A percentile compares a stretch with the other conserved stretches of the same genome.
These are phyloP conservation scores for Lachnellula cervina DNA, from an alignment of 2,329 filamentous ascomycete genomes.

Conservation along the genomic window DNA sequence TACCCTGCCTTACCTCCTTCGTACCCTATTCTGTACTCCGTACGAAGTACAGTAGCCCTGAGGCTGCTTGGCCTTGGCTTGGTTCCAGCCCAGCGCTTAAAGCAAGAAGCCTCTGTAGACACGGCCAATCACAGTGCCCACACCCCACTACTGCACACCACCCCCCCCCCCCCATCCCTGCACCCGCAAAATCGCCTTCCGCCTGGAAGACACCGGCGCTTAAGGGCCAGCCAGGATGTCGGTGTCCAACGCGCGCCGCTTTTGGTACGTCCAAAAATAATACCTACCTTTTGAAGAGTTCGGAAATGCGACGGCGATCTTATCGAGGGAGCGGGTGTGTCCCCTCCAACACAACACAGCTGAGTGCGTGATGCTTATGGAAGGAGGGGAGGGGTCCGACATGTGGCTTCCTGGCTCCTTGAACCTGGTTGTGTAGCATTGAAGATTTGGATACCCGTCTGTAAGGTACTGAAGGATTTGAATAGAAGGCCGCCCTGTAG, in stretches of 20 bases:
- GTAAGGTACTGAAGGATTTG: conserved; percentile 14
- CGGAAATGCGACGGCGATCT: background rate
- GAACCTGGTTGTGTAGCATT: conserved; percentile 1
- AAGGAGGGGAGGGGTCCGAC: background rate
- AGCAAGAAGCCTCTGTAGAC: background rate
- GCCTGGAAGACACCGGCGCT: conserved; percentile 1
- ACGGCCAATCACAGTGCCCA: background rate
- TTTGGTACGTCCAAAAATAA: conserved; percentile 9
- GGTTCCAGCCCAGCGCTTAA: conserved; percentile 2
- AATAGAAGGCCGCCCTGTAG: conserved; percentile 6
- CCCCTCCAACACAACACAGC: background rate
- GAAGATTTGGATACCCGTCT: background rate
- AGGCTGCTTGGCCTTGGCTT: background rate
- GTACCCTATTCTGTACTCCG: background rate
- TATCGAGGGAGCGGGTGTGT: background rate
- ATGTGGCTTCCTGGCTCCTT: conserved; percentile 2
- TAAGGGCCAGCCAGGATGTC: background rate
- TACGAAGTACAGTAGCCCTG: background rate
- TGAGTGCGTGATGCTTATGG: conserved; percentile 17
- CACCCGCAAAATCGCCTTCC: background rate
- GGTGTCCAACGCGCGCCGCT: conserved; percentile 2
- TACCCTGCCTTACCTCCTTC: too few species aligned
- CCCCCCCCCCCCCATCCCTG: background rate
- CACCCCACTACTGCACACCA: background rate
- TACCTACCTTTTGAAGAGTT: conserved; percentile 1